Base-by-base conservation (phyloP, 1,139 yeast genomes). In the Pichia sp. region DNA sequence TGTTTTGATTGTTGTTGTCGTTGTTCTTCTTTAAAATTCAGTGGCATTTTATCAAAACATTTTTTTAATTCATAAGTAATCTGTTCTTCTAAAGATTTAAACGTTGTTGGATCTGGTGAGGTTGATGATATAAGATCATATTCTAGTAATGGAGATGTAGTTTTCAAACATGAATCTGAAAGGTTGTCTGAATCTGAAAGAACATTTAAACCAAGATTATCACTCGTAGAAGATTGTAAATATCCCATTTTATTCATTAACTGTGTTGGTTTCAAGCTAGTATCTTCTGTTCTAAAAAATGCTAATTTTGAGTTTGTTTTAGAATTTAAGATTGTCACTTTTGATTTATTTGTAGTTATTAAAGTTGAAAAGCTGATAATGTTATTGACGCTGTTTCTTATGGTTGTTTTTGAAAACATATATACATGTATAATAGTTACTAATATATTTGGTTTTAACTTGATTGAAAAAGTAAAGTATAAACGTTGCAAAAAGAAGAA, bases 41-140 rank as follows among this genome's bases (percentile, higher is more conserved):
- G 46, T 6, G 39, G 22, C 28, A 53, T 9, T 9, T 27, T 19
- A 5, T 30, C 33, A 6, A 53, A 42, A 45, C 52, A 47, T 36
- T 48, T 53, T 9, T 44, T 22, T n/a, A 53, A 16, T 43, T 53
- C 51, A 28, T 45, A 42, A 18, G 44, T 30, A 16, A 53, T n/a
- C 28, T 47, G 44, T 3, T 44, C 36, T 9, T 53, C 53, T 8
- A 47, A 3, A 1, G 48, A 36, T 7, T 41, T 22, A 41, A 50
- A 46, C 10, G 19, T 13, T 2, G 27, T 14, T 13, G 51, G 44
- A 14, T 22, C 39, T 5, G 43, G 42, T 8, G 54, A 49, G 28
- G 16, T 46, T 13, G 50, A 33, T 16, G 33, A 11, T 14, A 29
- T n/a, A 10, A 42, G 33, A 18, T 46, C 41, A 39, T 44, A 50